A percentile compares a stretch with the other conserved stretches of the same genome.
Conservation (phyloP, 2,329 filamentous ascomycete genomes). For the Emericellopsis atlantica region DNA sequence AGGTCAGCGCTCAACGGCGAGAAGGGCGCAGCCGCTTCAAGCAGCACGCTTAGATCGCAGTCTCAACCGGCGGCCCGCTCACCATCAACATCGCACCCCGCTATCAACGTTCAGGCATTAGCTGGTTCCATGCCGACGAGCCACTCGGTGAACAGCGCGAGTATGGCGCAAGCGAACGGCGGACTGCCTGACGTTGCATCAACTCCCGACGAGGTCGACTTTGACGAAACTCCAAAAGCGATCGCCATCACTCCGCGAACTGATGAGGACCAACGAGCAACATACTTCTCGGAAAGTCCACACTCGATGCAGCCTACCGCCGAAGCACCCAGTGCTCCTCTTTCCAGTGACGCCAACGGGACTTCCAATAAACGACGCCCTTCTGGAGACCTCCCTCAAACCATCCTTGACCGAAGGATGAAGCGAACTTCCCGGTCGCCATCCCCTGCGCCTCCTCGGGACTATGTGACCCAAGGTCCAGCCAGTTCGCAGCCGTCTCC, state of each 20-base stretch:
- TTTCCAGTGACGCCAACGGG: no score
- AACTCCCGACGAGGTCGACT: conserved; percentile 40
- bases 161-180: no score
- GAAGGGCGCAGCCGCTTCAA: conserved; percentile 29
- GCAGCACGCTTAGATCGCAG: conserved; percentile 48
- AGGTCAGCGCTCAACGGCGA: conserved; percentile 38
- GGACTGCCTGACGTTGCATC: conserved; percentile 24
- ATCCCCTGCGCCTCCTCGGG: conserved; percentile 33
- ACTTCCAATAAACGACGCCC: conserved; percentile 26
- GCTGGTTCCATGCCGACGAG: conserved; percentile 3
- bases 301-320: no score
- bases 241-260: conserved; percentile 32
- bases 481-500: conserved; percentile 24
- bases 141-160: conserved; percentile 20
- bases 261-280: conserved; percentile 25
- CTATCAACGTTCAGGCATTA: neutral
- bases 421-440: conserved; percentile 41
- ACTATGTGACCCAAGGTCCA: conserved; percentile 29
- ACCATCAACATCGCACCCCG: conserved; percentile 7
- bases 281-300: conserved; percentile 9
- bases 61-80: conserved; percentile 50
- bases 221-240: conserved; percentile 29
- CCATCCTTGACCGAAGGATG: conserved; percentile 39
- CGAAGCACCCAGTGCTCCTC: no score
- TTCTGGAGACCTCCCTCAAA: conserved; percentile 40